Conservation (phyloP, 805 yeast species). For the Ogataea dorogensis region DNA sequence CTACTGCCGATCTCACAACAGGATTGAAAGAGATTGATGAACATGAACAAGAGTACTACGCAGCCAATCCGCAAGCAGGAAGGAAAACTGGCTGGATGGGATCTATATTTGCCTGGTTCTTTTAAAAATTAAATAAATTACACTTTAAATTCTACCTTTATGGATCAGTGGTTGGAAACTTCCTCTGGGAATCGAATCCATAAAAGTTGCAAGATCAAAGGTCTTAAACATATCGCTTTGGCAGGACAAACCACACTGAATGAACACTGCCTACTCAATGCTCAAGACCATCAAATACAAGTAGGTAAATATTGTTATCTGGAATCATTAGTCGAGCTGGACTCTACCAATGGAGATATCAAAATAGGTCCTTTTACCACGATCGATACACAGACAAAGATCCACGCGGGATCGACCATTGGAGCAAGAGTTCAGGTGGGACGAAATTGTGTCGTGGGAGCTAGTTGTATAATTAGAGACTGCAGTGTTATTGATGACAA, state of each 20-base stretch:
- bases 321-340: constrained; percentile 29
- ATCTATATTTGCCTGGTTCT: constrained; percentile 11
- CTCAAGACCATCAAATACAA: constrained; percentile 21
- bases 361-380: constrained; percentile 48
- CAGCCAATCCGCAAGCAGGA: constrained; percentile 7
- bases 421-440: constrained; percentile 54
- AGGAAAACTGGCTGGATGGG: neutral
- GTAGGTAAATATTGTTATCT: constrained; percentile 49
- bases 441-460: constrained; percentile 36
- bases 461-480: constrained; percentile 45
- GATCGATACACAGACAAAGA: constrained; percentile 36
- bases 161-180: constrained; percentile 45
- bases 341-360: constrained; percentile 35
- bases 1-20: constrained; percentile 44
- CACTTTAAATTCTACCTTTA: neutral
- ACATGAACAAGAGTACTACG: constrained; percentile 40
- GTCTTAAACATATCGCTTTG: constrained; percentile 43
- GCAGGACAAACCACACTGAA: constrained; percentile 47
- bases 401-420: constrained; percentile 37
- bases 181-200: constrained; percentile 51
- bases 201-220: constrained; percentile 40
- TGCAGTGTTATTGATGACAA: constrained; percentile 47
- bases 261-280: constrained; percentile 28
- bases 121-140: neutral
- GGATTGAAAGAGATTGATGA: constrained; percentile 49